Evolutionary conservation across 106 monocot species (phyloP), one percentile per base, ranked within the genome.

Genomic region (Dendrobium huoshanense): DNA sequence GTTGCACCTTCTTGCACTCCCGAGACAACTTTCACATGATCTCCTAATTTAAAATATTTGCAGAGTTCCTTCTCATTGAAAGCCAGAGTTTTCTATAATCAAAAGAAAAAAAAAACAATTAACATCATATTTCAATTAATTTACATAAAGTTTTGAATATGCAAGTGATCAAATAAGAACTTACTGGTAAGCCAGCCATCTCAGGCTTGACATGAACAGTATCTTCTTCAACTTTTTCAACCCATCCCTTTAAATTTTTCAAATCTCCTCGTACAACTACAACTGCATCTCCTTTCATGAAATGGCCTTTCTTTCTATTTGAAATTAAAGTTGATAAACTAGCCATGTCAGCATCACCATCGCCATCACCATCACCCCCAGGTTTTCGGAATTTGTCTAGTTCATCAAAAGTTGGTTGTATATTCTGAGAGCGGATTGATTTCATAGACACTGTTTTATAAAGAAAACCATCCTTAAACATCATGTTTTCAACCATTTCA

Each of bases 171-270:
- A 75, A 45, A 84, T 10, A 76, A 79, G 72, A 43, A 77, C 42
- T 79, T 95, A 93, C 98, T 10, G 90, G 93, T 80, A 95, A 86
- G 20, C 83, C 95, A n/a, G 79, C 25, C 82, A 93, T 89, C 73
- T 95, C 93, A 7, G 93, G 95, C 72, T 85, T 93, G 80, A 99
- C 82, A 77, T 99, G 95, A 42, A 99, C 95, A 82, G 82, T 93
- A 33, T 95, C 95, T 80, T 95, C 95, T 79, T 99, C 99, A 20
- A 95, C 99, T 90, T 95, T 99, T 83, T 99, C 99, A 74, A 99
- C 93, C 91, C 93, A 95, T 24, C 99, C 99, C 81, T 83, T 90
- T 75, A 99, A 80, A 93, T 95, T 93, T 85, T 99, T 99, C 0
- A 99, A 80, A 81, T 99, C 99, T 42, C 95, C 95, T 13, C 86